Evolutionary conservation across 2,329 filamentous ascomycete genomes (phyloP), one percentile per base, ranked within the genome.

Genomic region (Exophiala alcalophila): DNA sequence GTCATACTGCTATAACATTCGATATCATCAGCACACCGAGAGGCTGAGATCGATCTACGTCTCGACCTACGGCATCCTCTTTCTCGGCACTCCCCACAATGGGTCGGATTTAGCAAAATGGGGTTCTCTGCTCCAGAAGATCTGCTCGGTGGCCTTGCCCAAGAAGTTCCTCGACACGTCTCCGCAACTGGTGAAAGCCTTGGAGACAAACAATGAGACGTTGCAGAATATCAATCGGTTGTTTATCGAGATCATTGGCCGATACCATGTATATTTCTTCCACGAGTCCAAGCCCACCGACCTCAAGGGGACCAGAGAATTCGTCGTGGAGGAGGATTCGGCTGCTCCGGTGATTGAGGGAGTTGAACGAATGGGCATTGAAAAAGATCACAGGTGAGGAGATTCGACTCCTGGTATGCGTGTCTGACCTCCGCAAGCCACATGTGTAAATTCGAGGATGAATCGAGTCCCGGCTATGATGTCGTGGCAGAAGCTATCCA

Each of bases 1-100:
- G 33, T 72, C 84, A 35, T 80, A 84, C 59, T 83, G 81, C 31
- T 76, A 77, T 52, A 81, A 80, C 55, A 60, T 84, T 9, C 71
- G 69, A 5, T 42, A 42, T 32, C 73, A 72, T 27, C 72, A 75
- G 42, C 73, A 78, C 53, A 75, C 80, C 25, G 77, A 85, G 47
- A 74, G 83, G 41, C 72, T 80, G 24, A 76, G 83, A 14, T 82
- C 81, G 8, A 77, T 88, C 38, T 87, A 77, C 53, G 74, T 87
- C 7, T 87, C 83, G 1, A 89, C 85, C 0, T 89, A 82, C 57
- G 85, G 80, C 16, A 77, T 89, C 44, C 71, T 89, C 23, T 90
- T 90, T 60, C 71, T 90, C 19, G 85, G 84, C 10, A 90, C 85
- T 10, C 85, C 85, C 5, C 85, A 89, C 60, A 78, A 74, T 12